Evolutionary conservation across 1,139 yeast species (phyloP), one percentile per base, ranked within the genome.

Genomic region (Yamadazyma spencermartinsiae): DNA sequence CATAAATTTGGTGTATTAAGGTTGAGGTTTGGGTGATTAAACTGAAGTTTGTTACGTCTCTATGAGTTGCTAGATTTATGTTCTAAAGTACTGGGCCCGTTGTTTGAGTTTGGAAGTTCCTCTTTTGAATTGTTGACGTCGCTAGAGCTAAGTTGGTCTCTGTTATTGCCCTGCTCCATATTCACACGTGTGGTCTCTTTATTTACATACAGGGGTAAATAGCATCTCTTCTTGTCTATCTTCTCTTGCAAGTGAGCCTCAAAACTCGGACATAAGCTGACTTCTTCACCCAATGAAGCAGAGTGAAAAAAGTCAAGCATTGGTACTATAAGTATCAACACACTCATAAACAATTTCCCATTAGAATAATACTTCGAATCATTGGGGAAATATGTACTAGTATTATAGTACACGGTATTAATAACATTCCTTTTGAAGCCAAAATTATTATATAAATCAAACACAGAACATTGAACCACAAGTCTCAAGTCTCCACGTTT

Each of bases 361-460:
- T 27, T 27, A 15, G 43, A 25, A 32, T 48, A 48, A 18, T 29
- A 34, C 20, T 33, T 19, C 10, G 36, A 28, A 8, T 41, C 44
- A 0, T 33, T 31, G 16, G 40, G 31, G 21, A 47, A 39, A 8
- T 37, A 31, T 1, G 32, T 31, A 26, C 43, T 40, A 17, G 42
- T 41, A 13, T 46, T 29, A 33, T 45, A 46, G 8, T 45, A 19
- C 34, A 64, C 56, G 4, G 64, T 46, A 41, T 69, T 66, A 23
- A 68, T 60, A 59, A 68, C 59, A 43, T 70, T 70, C 16, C 46
- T 53, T 27, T 46, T 48, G 31, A 52, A 45, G 0, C 75, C 74
- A 52, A 55, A 52, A 31, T 62, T 46, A 40, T 48, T 71, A 0
- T 64, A 61, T 8, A 39, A 37, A 10, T 59, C 60, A 4, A 41